Evolutionary conservation across 352 stramenopile genomes (phyloP).

Genomic region (Thraustotheca clavata): DNA sequence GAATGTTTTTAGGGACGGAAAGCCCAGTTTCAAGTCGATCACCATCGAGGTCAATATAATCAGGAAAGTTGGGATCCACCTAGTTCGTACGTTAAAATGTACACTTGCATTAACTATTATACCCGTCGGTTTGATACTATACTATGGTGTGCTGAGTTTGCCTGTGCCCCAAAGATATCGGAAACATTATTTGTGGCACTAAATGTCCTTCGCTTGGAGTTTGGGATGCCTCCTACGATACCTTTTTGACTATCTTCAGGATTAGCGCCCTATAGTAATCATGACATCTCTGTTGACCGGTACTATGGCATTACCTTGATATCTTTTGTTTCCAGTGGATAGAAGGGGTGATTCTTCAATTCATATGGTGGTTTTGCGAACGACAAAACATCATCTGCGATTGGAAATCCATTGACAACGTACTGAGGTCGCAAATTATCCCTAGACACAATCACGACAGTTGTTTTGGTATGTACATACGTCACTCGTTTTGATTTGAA

Average conservation of each 20-base stretch:
- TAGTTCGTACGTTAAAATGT: not conserved
- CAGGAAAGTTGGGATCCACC: slow-evolving; percentile 54
- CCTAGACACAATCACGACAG: slow-evolving; percentile 25
- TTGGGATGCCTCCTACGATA: slow-evolving; percentile 51
- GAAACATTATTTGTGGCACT: slow-evolving; percentile 45
- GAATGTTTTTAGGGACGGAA: slow-evolving; percentile 56
- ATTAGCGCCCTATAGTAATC: slow-evolving; percentile 29
- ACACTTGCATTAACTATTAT: not conserved
- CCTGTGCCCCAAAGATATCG: slow-evolving; percentile 52
- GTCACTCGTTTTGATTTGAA: slow-evolving; percentile 67
- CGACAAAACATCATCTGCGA: slow-evolving; percentile 40
- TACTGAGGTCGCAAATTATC: slow-evolving; percentile 72
- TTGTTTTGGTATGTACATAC: slow-evolving; percentile 30
- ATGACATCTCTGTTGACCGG: not conserved
- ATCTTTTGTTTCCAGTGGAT: slow-evolving; percentile 45
- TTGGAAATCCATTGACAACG: slow-evolving; percentile 52
- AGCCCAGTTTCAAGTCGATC: slow-evolving; percentile 52
- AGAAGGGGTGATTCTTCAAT: slow-evolving; percentile 43
- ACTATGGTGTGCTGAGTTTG: slow-evolving; percentile 55
- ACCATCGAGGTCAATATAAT: slow-evolving; percentile 52
- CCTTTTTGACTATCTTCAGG: slow-evolving; percentile 38
- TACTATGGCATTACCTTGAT: slow-evolving; percentile 34
- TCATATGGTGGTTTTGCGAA: slow-evolving; percentile 38
- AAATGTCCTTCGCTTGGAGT: slow-evolving; percentile 47
- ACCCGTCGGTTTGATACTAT: slow-evolving; percentile 49